phyloP scores from a whole-genome alignment of 371 early-diverging fungal genomes.

The Haplosporangium sp. region DNA sequence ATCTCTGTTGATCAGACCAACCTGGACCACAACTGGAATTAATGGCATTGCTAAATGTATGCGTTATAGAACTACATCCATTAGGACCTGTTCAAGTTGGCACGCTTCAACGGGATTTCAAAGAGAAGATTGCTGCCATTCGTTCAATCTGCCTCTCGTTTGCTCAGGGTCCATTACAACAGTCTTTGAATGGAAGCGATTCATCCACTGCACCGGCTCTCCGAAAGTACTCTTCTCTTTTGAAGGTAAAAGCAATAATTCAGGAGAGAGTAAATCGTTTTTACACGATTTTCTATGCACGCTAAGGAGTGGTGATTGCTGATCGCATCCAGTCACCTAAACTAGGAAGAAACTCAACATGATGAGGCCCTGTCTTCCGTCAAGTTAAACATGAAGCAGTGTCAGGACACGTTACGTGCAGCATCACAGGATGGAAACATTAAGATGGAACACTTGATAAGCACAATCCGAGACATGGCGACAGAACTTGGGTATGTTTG shows the following conservation, averaged over 20 bases:
- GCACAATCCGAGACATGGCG: constrained; percentile 60
- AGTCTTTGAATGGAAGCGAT: constrained; percentile 67
- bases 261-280: neutral
- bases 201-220: constrained; percentile 65
- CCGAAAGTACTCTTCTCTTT: constrained; percentile 66
- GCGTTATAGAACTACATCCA: constrained; percentile 62
- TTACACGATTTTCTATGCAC: neutral
- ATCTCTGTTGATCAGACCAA: too few species aligned
- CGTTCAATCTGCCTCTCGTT: constrained; percentile 70
- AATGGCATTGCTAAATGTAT: neutral
- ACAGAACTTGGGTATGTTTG: constrained; percentile 49
- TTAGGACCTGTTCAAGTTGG: constrained; percentile 67
- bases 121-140: constrained; percentile 62
- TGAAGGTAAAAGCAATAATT: constrained; percentile 54
- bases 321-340: neutral
- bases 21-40: too few species aligned
- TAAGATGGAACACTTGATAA: constrained; percentile 58
- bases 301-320: neutral
- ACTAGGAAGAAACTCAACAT: constrained; percentile 64
- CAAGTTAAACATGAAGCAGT: constrained; percentile 59
- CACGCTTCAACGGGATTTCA: constrained; percentile 61
- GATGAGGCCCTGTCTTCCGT: constrained; percentile 65
- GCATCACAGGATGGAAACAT: constrained; percentile 58
- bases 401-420: constrained; percentile 48
- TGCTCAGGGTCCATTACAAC: constrained; percentile 69